Conservation (phyloP, 176 grass and related monocot species). For the Rhynchospora tenuis region DNA sequence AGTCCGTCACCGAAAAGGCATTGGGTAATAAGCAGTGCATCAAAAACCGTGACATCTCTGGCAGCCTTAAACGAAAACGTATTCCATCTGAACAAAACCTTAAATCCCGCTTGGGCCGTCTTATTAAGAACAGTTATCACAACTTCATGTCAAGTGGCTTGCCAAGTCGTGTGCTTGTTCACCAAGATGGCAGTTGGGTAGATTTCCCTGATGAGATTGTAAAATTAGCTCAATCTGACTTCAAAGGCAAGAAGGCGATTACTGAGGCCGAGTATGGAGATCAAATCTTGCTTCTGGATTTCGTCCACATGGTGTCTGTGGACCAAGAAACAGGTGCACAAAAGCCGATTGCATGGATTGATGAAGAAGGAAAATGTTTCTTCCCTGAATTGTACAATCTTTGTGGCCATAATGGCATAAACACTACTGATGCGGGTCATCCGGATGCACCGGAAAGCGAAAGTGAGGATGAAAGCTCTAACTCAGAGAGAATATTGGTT, state of each 20-base stretch:
- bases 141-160: conserved; percentile 65
- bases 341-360: conserved; percentile 84
- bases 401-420: conserved; percentile 33
- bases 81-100: not conserved
- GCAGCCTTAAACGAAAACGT: conserved; percentile 7
- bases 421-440: conserved; percentile 21
- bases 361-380: conserved; percentile 55
- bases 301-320: conserved; percentile 69
- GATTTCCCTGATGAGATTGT: conserved; percentile 66
- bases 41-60: not conserved
- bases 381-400: conserved; percentile 55
- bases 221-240: conserved; percentile 50
- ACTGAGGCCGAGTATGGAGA: conserved; percentile 45
- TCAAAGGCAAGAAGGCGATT: conserved; percentile 62
- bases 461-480: conserved; percentile 81
- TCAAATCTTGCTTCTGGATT: conserved; percentile 67
- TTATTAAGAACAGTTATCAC: conserved; percentile 52
- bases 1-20: conserved; percentile 18
- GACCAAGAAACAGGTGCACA: conserved; percentile 48
- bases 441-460: conserved; percentile 45
- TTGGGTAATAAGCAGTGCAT: conserved; percentile 5
- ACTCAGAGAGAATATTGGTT: conserved; percentile 52
- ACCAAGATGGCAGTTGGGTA: conserved; percentile 65
- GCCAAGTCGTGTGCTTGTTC: conserved; percentile 58
- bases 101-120: conserved; percentile 40